These are phyloP conservation scores for Pneumocystis oryctolagi DNA, from an alignment of 1,139 yeast genomes.

Conservation along the genomic window DNA sequence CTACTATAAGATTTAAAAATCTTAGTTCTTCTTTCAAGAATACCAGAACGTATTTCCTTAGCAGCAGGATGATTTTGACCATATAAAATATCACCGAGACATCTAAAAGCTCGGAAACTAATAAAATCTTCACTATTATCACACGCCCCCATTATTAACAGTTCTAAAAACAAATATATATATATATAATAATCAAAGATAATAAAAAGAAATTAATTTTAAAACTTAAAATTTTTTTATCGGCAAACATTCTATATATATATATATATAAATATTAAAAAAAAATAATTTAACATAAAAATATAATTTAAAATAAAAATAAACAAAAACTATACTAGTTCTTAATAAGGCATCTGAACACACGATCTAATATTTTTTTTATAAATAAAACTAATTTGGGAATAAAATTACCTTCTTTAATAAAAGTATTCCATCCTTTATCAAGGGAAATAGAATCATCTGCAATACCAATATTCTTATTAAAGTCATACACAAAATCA, in stretches of 20 bases:
- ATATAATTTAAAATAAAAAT: background rate
- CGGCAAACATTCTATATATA: too few relatives aligned
- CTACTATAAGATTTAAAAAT: constrained; percentile 75
- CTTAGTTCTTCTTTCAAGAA: constrained; percentile 77
- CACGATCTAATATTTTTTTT: background rate
- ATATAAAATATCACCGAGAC: constrained; percentile 16
- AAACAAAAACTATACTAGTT: background rate
- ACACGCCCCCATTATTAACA: background rate
- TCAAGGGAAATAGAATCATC: constrained; percentile 62
- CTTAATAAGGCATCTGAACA: background rate
- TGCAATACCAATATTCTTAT: constrained; percentile 30
- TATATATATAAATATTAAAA: background rate
- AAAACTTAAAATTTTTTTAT: background rate
- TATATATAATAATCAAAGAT: background rate
- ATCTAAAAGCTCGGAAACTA: background rate
- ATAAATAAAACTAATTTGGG: background rate
- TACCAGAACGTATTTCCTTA: constrained; percentile 60
- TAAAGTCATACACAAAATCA: constrained; percentile 42
- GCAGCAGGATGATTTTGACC: constrained; percentile 60
- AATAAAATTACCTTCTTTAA: constrained; percentile 33
- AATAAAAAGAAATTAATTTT: background rate
- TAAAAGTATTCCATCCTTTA: constrained; percentile 81
- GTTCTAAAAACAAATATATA: background rate
- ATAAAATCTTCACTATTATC: background rate
- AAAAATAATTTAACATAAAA: background rate